Evolutionary conservation across 805 yeast genomes (phyloP).

Genomic region (Lachancea mirantina): DNA sequence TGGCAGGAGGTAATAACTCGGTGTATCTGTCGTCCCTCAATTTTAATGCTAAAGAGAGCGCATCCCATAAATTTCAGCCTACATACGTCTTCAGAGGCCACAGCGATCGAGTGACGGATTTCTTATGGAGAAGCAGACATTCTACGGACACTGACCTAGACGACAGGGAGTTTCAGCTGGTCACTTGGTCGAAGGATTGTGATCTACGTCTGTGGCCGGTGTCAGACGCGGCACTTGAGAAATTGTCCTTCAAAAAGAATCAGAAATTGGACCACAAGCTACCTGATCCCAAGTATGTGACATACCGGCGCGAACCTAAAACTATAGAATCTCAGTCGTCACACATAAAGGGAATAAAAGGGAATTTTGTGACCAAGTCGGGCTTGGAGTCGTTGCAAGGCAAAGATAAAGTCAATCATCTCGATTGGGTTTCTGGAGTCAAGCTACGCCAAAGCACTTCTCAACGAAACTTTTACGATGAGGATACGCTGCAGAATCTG

Average conservation of each 20-base stretch:
- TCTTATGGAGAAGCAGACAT: slow-evolving; percentile 73
- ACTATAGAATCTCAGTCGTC: slow-evolving; percentile 15
- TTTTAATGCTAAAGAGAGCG: slow-evolving; percentile 4
- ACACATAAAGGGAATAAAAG: slow-evolving; percentile 32
- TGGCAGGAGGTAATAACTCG: slow-evolving; percentile 68
- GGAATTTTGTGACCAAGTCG: slow-evolving; percentile 35
- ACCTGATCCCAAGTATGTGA: slow-evolving; percentile 38
- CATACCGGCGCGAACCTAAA: slow-evolving; percentile 49
- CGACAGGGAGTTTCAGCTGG: slow-evolving; percentile 81
- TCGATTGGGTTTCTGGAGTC: slow-evolving; percentile 92
- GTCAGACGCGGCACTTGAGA: slow-evolving; percentile 40
- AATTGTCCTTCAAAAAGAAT: slow-evolving; percentile 38
- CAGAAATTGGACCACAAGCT: slow-evolving; percentile 32
- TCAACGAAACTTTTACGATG: slow-evolving; percentile 33
- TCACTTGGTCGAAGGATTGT: slow-evolving; percentile 89
- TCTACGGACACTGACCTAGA: slow-evolving; percentile 39
- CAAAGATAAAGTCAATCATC: slow-evolving; percentile 48
- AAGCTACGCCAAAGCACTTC: slow-evolving; percentile 42
- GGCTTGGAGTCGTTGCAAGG: slow-evolving; percentile 24
- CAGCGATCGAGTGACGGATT: slow-evolving; percentile 76
- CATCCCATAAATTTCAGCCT: slow-evolving; percentile 39
- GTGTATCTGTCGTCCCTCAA: slow-evolving; percentile 28
- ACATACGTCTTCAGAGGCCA: slow-evolving; percentile 70
- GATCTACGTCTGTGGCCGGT: slow-evolving; percentile 80
- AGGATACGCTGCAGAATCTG: slow-evolving; percentile 47